Percentiles rank a stretch among this genome's conserved stretches.
Conservation (phyloP, 2,329 filamentous ascomycete species). For the Trichophyton benhamiae region DNA sequence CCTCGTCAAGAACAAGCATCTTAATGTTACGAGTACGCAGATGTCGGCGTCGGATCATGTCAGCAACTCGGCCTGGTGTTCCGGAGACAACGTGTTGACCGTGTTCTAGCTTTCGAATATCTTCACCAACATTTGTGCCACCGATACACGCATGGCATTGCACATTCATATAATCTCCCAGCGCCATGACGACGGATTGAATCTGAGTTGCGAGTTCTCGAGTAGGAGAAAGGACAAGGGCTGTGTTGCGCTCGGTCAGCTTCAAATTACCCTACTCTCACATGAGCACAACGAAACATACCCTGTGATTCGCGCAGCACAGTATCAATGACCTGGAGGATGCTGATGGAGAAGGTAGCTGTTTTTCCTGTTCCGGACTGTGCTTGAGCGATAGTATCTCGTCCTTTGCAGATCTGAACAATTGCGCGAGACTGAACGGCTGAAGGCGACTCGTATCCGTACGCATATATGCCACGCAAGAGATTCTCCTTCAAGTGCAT, state of each 20-base stretch:
- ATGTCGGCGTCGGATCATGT: constrained; percentile 98
- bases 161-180: constrained; percentile 99
- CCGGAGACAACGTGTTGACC: constrained; percentile 96
- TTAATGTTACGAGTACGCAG: constrained; percentile 97
- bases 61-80: constrained; percentile 94
- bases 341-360: constrained; percentile 97
- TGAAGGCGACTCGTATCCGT: constrained; percentile 95
- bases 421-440: constrained; percentile 97
- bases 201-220: constrained; percentile 99
- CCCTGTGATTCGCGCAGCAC: constrained; percentile 79
- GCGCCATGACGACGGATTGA: constrained; percentile 96
- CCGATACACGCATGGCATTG: constrained; percentile 99
- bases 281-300: constrained; percentile 18
- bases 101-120: constrained; percentile 95
- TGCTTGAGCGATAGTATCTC: constrained; percentile 96
- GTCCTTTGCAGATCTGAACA: constrained; percentile 96
- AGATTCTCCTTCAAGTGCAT: constrained; percentile 98
- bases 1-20: constrained; percentile 99
- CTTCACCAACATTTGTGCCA: constrained; percentile 93
- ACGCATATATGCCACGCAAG: constrained; percentile 92
- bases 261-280: background rate
- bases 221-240: constrained; percentile 91
- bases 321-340: constrained; percentile 97
- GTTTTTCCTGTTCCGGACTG: constrained; percentile 99
- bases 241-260: constrained; percentile 28